Evolutionary conservation across 73 alveolate species (phyloP).

Genomic region (Paraurostyla sp.): DNA sequence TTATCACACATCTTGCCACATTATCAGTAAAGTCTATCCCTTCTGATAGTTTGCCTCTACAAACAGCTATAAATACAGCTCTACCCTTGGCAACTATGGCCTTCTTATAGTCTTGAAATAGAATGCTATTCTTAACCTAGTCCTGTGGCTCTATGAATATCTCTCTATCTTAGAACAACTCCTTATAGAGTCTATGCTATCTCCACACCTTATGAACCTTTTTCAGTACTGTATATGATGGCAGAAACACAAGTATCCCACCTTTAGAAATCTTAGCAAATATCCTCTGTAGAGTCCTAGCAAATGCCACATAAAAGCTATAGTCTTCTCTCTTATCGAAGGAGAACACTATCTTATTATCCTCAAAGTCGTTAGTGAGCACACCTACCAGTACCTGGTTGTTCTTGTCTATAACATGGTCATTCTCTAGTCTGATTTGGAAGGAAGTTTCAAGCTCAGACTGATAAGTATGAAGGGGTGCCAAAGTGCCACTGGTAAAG

Average conservation of each 20-base stretch:
- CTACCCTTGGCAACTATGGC: conserved; percentile 31
- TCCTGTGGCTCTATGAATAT: conserved; percentile 54
- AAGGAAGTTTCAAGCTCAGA: conserved; percentile 76
- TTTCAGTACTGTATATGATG: conserved; percentile 87
- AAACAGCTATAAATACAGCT: conserved; percentile 78
- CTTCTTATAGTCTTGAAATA: conserved; percentile 19
- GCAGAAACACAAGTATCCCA: conserved; percentile 90
- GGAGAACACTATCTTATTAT: conserved; percentile 62
- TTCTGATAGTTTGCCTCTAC: conserved; percentile 84
- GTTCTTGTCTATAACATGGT: conserved; percentile 84
- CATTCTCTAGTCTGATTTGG: conserved; percentile 75
- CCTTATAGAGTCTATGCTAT: conserved; percentile 74
- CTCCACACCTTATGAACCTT: conserved; percentile 85
- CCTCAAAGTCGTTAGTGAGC: conserved; percentile 71
- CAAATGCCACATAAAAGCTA: conserved; percentile 78
- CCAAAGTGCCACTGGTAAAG: conserved; percentile 90
- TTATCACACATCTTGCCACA: conserved; percentile 79
- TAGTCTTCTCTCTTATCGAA: conserved; percentile 82
- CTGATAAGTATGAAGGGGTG: conserved; percentile 87
- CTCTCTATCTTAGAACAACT: conserved; percentile 73
- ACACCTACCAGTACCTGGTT: conserved; percentile 79
- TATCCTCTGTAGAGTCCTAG: conserved; percentile 79
- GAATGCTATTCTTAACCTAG: neutral
- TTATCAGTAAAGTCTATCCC: conserved; percentile 90
- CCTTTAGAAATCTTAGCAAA: conserved; percentile 83